phyloP scores from a whole-genome alignment of 768 basidiomycete species.

The Lactarius tabidus region DNA sequence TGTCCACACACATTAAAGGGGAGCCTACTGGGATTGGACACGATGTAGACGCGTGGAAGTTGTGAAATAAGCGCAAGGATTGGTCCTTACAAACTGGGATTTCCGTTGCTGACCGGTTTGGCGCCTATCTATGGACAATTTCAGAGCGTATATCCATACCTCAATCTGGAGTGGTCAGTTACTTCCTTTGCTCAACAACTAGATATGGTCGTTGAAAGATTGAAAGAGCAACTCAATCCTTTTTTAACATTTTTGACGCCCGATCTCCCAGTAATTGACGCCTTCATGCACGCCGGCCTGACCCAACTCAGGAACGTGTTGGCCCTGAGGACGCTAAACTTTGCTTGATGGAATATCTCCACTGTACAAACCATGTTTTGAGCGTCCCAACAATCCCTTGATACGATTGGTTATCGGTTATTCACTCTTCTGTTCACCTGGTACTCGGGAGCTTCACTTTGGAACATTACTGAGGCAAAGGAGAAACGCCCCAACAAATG shows the following conservation, averaged over 20 bases:
- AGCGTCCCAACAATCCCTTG: too few species aligned
- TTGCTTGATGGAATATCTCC: background rate
- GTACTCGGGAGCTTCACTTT: background rate
- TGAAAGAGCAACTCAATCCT: background rate
- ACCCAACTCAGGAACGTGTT: conserved; percentile 1
- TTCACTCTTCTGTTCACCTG: background rate
- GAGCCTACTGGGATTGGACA: background rate
- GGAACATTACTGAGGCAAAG: background rate
- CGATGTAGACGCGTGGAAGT: background rate
- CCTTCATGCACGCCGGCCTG: background rate
- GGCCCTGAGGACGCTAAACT: background rate
- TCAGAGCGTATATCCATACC: background rate
- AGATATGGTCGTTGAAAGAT: background rate
- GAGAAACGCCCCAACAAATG: background rate
- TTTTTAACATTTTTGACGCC: background rate
- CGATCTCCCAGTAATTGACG: background rate
- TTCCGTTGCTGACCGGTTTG: background rate
- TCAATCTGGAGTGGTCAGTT: background rate
- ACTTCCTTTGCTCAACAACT: background rate
- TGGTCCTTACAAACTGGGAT: background rate
- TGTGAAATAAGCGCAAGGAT: background rate
- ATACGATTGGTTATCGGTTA: background rate
- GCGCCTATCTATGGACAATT: background rate
- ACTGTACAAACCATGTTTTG: background rate
- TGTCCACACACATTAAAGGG: background rate